Percentiles rank a stretch among this genome's conserved stretches.
These are phyloP conservation scores for Solanum chiquidenum DNA, from an alignment of 257 asterid genomes.

Conservation along the genomic window DNA sequence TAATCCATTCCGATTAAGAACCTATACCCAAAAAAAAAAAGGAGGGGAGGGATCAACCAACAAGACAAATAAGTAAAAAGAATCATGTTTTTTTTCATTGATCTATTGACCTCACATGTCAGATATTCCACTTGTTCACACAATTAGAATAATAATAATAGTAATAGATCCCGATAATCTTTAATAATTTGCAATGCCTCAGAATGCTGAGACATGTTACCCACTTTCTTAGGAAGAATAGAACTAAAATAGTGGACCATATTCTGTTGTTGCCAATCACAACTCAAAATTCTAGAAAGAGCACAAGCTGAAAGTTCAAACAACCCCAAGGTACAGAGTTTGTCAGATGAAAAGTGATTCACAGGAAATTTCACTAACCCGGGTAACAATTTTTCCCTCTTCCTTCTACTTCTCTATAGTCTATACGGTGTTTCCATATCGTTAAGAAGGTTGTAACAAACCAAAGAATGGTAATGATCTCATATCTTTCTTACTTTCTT, in stretches of 20 bases:
- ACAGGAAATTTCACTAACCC: background rate
- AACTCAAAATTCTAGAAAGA: background rate
- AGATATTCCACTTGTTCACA: background rate
- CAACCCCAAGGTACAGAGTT: background rate
- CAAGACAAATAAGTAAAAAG: background rate
- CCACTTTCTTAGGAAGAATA: background rate
- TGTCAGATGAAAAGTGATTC: background rate
- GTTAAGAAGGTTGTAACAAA: background rate
- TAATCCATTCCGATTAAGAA: conserved; percentile 56
- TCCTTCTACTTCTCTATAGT: background rate
- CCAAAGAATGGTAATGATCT: background rate
- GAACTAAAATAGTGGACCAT: background rate
- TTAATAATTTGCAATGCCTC: background rate
- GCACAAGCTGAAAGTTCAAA: background rate
- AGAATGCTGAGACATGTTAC: background rate
- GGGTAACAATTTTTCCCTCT: background rate
- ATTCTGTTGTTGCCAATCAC: background rate
- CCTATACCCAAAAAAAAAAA: conserved; percentile 35
- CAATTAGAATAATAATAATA: background rate
- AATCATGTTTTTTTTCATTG: background rate
- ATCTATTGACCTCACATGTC: background rate
- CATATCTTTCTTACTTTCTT: background rate
- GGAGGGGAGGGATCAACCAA: background rate
- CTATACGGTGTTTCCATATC: background rate
- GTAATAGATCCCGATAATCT: background rate